Conservation (phyloP, 139 green algal species). For the Chlamydomonas sphaeroides region DNA sequence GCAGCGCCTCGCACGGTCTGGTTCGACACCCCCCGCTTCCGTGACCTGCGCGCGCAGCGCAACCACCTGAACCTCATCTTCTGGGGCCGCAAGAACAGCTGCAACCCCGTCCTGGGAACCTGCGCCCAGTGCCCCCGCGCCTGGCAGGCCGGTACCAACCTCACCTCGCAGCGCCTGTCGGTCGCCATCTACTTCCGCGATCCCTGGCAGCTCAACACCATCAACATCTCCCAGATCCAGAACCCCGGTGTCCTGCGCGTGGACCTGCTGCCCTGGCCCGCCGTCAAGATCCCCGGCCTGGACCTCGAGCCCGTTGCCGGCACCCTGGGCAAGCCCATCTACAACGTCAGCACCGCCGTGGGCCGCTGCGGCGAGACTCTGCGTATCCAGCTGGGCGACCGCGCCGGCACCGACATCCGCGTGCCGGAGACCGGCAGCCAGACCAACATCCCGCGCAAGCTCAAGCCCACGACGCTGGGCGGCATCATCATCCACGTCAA, state of each 20-base stretch:
- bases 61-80: constrained; percentile 25
- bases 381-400: not conserved
- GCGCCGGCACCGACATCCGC: not conserved
- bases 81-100: not conserved
- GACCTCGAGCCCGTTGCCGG: not conserved
- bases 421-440: not conserved
- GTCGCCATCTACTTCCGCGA: not conserved
- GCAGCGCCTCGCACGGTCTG: too few relatives aligned
- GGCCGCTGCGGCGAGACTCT: not conserved
- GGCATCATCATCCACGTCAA: not conserved
- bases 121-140: constrained; percentile 7
- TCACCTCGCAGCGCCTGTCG: too few relatives aligned
- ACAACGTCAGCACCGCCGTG: not conserved
- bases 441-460: not conserved
- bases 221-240: not conserved
- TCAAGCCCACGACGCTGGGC: not conserved
- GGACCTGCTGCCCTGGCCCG: constrained; percentile 18
- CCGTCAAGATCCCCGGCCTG: not conserved
- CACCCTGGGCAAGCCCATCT: not conserved
- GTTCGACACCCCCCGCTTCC: constrained; percentile 11
- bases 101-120: not conserved
- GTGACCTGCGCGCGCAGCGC: not conserved
- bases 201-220: not conserved
- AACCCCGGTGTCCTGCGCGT: not conserved
- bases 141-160: not conserved